These are phyloP conservation scores for Amanita inopinata DNA, from an alignment of 768 basidiomycete genomes.

Conservation along the genomic window DNA sequence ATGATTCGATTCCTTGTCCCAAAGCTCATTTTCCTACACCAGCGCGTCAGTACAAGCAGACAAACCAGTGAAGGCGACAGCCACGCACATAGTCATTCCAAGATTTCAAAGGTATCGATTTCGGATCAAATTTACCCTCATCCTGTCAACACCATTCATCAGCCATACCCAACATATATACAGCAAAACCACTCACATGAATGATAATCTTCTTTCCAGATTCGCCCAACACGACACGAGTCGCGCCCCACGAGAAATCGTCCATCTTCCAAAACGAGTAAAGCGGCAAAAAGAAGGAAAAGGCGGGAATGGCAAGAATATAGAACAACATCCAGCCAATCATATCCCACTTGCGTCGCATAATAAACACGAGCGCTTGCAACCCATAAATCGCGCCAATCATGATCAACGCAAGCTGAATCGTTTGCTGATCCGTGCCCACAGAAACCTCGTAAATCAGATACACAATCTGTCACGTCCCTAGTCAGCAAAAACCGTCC, in stretches of 20 bases:
- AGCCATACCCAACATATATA: neutral
- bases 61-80: neutral
- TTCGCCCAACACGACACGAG: slow-evolving; percentile 89
- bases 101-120: slow-evolving; percentile 87
- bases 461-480: slow-evolving; percentile 71
- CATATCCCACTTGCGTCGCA: slow-evolving; percentile 97
- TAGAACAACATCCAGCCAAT: slow-evolving; percentile 97
- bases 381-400: slow-evolving; percentile 92
- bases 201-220: slow-evolving; percentile 92
- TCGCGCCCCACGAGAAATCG: slow-evolving; percentile 94
- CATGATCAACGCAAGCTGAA: slow-evolving; percentile 80
- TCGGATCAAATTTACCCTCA: slow-evolving; percentile 95
- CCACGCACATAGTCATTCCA: slow-evolving; percentile 88
- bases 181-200: slow-evolving; percentile 51
- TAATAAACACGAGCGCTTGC: slow-evolving; percentile 84
- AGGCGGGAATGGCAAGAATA: slow-evolving; percentile 86
- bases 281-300: slow-evolving; percentile 87
- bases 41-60: neutral
- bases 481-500: slow-evolving; percentile 13
- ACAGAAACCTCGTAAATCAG: slow-evolving; percentile 69
- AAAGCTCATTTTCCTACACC: slow-evolving; percentile 81
- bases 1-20: slow-evolving; percentile 96
- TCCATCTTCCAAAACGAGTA: slow-evolving; percentile 99
- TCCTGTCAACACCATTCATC: slow-evolving; percentile 51
- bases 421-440: slow-evolving; percentile 56